Evolutionary conservation across 805 yeast genomes (phyloP).

Genomic region (Ogataea henricii): DNA sequence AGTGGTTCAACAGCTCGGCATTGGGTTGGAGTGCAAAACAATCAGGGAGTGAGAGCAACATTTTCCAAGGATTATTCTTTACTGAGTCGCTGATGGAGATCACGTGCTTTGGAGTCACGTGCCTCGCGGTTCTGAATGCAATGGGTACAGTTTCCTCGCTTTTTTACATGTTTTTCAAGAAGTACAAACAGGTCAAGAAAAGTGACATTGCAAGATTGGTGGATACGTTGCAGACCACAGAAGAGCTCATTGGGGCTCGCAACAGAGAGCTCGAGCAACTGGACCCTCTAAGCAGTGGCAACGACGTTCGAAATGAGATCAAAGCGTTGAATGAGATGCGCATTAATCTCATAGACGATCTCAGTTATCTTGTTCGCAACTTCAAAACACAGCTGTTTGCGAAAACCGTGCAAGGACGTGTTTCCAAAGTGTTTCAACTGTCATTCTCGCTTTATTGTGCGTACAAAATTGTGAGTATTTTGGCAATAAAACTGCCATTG

Average conservation of each 20-base stretch:
- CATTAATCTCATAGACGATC: constrained; percentile 21
- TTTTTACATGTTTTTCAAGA: constrained; percentile 29
- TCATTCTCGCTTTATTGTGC: constrained; percentile 49
- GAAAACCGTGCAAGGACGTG: constrained; percentile 15
- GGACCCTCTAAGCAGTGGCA: constrained; percentile 1
- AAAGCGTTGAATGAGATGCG: constrained; percentile 38
- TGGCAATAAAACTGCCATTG: constrained; percentile 43
- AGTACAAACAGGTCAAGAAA: constrained; percentile 30
- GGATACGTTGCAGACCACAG: constrained; percentile 45
- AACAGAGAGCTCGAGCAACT: constrained; percentile 32
- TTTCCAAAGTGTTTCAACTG: constrained; percentile 13
- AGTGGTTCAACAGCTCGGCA: constrained; percentile 32
- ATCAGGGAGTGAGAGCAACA: neutral
- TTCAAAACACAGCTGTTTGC: constrained; percentile 13
- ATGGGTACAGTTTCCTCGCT: constrained; percentile 53
- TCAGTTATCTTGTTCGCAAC: constrained; percentile 12
- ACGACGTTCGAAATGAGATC: constrained; percentile 43
- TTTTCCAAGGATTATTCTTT: constrained; percentile 11
- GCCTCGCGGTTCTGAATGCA: constrained; percentile 52
- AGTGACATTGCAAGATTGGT: constrained; percentile 38
- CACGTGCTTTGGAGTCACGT: constrained; percentile 50
- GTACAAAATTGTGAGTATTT: constrained; percentile 47
- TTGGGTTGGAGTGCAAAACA: constrained; percentile 23
- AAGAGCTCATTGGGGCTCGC: constrained; percentile 37
- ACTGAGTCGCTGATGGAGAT: constrained; percentile 45